Conservation (phyloP, 768 basidiomycete species). For the Trametes villosa region DNA sequence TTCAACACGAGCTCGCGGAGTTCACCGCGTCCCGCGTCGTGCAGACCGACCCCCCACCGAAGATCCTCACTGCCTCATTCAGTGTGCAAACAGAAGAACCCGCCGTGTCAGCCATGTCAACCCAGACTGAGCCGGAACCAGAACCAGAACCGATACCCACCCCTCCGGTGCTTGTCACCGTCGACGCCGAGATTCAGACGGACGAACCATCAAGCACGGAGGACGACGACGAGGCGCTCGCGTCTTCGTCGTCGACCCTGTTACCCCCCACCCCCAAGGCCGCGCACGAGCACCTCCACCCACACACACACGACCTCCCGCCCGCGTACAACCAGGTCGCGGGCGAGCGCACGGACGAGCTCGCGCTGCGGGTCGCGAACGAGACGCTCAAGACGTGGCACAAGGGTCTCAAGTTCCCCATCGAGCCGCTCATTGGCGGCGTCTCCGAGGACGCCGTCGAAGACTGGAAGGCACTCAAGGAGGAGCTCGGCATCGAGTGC, state of each 20-base stretch:
- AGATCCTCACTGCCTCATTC: conserved; percentile 48
- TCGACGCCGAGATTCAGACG: conserved; percentile 71
- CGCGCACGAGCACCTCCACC: conserved; percentile 40
- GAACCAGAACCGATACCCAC: conserved; percentile 39
- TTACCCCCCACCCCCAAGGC: conserved; percentile 72
- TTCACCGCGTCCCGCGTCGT: conserved; percentile 49
- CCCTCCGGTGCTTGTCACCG: conserved; percentile 33
- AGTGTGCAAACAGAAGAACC: conserved; percentile 60
- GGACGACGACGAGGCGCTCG: conserved; percentile 56
- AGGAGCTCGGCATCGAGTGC: conserved; percentile 79
- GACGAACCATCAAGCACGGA: conserved; percentile 49
- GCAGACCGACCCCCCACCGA: conserved; percentile 69
- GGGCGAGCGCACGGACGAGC: conserved; percentile 42
- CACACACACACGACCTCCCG: conserved; percentile 56
- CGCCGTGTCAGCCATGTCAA: conserved; percentile 31
- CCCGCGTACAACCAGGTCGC: conserved; percentile 73
- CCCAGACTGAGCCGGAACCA: conserved; percentile 46
- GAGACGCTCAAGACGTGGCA: conserved; percentile 76
- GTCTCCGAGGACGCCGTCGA: conserved; percentile 69
- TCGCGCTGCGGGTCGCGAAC: conserved; percentile 54
- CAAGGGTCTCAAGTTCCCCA: conserved; percentile 53
- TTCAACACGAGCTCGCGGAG: conserved; percentile 67
- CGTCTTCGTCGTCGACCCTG: conserved; percentile 76
- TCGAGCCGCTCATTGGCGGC: conserved; percentile 51
- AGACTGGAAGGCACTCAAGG: conserved; percentile 81